These are phyloP conservation scores for Rhynchosporium graminicola DNA, from an alignment of 2,329 filamentous ascomycete genomes.

Conservation along the genomic window DNA sequence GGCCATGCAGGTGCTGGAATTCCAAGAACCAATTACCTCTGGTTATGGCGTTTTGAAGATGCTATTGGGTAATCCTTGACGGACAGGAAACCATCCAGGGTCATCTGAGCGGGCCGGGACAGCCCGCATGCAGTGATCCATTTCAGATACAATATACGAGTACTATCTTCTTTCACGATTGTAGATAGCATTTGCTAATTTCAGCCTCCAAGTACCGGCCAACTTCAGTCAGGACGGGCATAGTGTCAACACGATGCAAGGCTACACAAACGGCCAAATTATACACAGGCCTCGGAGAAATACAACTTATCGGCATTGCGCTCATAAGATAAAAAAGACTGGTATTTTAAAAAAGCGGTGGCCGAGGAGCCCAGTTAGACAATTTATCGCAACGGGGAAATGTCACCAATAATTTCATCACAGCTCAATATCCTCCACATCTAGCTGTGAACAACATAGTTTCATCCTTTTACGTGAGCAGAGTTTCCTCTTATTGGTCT, in stretches of 20 bases:
- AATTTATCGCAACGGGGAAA: background rate
- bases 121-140: conserved; percentile 13
- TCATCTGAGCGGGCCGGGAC: conserved; percentile 21
- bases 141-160: conserved; percentile 6
- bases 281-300: conserved; percentile 10
- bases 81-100: conserved; percentile 19
- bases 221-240: background rate
- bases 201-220: conserved; percentile 14
- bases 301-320: background rate
- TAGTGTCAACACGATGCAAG: conserved; percentile 3
- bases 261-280: background rate
- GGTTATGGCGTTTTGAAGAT: conserved; percentile 3
- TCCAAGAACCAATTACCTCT: conserved; percentile 22
- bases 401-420: conserved; percentile 4
- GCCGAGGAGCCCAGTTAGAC: background rate
- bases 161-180: background rate
- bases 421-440: background rate
- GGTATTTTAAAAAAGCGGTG: background rate
- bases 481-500: conserved; percentile 27
- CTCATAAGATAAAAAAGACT: background rate
- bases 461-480: conserved; percentile 18
- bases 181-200: background rate
- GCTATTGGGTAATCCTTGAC: conserved; percentile 18
- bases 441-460: background rate
- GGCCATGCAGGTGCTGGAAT: conserved; percentile 21